These are phyloP conservation scores for Kokia cookei DNA, from an alignment of 441 rosid species.

Conservation along the genomic window DNA sequence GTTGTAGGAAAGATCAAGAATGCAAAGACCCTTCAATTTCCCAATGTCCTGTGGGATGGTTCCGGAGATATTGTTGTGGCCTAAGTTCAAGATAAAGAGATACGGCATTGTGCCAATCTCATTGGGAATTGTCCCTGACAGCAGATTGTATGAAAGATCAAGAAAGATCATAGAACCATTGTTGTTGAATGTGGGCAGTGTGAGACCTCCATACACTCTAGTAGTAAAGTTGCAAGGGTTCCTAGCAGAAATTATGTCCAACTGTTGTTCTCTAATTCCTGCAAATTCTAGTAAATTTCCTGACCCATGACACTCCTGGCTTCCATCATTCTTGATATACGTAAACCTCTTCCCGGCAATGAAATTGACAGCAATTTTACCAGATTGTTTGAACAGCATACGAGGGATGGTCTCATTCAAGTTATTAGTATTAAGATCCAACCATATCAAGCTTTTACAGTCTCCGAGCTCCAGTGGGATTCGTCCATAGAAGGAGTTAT, in stretches of 20 bases:
- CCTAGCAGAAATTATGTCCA: slow-evolving; percentile 53
- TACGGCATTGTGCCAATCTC: slow-evolving; percentile 73
- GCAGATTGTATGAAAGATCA: slow-evolving; percentile 69
- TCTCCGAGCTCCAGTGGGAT: slow-evolving; percentile 89
- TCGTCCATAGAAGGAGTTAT: slow-evolving; percentile 68
- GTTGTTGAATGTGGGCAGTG: slow-evolving; percentile 69
- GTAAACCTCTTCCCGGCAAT: slow-evolving; percentile 68
- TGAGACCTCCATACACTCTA: slow-evolving; percentile 62
- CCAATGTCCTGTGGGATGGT: slow-evolving; percentile 73
- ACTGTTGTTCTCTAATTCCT: slow-evolving; percentile 60
- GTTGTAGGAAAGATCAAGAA: slow-evolving; percentile 81
- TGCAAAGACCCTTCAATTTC: slow-evolving; percentile 49
- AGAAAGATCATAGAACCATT: slow-evolving; percentile 93
- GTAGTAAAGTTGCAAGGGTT: slow-evolving; percentile 71
- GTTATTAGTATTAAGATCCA: slow-evolving; percentile 77
- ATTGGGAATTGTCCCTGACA: slow-evolving; percentile 69
- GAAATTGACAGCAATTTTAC: slow-evolving; percentile 70
- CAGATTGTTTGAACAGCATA: slow-evolving; percentile 78
- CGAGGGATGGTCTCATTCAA: slow-evolving; percentile 76
- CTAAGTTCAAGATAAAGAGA: slow-evolving; percentile 75
- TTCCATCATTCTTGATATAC: slow-evolving; percentile 74
- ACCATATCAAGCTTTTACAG: slow-evolving; percentile 84
- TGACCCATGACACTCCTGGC: slow-evolving; percentile 76
- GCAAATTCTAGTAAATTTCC: slow-evolving; percentile 89
- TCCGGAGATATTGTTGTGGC: slow-evolving; percentile 67